These are phyloP conservation scores for Cyamopsis tetragonoloba DNA, from an alignment of 306 rosid species.

Conservation along the genomic window DNA sequence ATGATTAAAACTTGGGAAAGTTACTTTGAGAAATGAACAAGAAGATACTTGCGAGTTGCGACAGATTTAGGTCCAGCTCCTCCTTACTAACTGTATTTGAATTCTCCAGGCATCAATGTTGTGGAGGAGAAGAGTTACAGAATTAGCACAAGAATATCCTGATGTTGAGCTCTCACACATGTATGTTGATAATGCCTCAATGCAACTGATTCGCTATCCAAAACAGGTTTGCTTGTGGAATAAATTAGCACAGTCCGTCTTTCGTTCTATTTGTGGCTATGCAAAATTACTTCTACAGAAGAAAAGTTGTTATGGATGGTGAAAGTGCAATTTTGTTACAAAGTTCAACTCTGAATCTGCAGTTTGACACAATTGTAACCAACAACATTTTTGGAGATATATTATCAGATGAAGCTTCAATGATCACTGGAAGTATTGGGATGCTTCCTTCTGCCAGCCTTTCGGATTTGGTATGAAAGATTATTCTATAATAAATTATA, in stretches of 20 bases:
- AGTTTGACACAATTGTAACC: conserved; percentile 90
- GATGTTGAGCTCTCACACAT: conserved; percentile 93
- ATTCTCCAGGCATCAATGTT: conserved; percentile 72
- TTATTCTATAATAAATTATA: not conserved
- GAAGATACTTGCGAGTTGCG: not conserved
- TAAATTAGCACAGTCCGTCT: conserved; percentile 2
- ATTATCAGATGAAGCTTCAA: conserved; percentile 93
- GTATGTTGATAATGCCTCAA: conserved; percentile 94
- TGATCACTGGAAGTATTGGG: conserved; percentile 98
- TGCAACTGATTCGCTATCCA: conserved; percentile 90
- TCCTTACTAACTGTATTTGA: conserved; percentile 11
- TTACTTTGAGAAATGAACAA: not conserved
- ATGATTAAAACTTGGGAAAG: too few relatives aligned
- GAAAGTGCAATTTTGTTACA: conserved; percentile 10
- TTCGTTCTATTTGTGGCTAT: conserved; percentile 18
- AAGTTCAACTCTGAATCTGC: conserved; percentile 35
- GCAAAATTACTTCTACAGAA: not conserved
- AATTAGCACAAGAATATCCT: conserved; percentile 68
- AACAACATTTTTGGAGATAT: conserved; percentile 97
- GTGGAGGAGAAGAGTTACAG: conserved; percentile 79
- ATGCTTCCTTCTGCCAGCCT: conserved; percentile 99
- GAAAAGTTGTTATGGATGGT: conserved; percentile 8
- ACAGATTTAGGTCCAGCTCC: conserved; percentile 4
- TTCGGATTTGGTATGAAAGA: conserved; percentile 62
- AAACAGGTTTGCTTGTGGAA: conserved; percentile 68